Evolutionary conservation across 768 basidiomycete species (phyloP).

Genomic region (Thelephora ganbajun): DNA sequence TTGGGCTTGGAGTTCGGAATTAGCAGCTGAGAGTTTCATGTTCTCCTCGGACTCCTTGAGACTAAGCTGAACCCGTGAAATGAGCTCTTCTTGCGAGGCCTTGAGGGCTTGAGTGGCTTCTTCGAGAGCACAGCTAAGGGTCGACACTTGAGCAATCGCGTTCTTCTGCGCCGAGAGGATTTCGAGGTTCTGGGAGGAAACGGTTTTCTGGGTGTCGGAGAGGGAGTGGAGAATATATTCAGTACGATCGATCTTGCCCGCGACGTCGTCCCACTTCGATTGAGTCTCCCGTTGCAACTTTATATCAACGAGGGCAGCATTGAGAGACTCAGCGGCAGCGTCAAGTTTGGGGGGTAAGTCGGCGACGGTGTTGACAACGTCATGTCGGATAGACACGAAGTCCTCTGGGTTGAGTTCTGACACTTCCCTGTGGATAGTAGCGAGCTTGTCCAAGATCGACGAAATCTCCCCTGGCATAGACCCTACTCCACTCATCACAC

Average conservation of each 20-base stretch:
- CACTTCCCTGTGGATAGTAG: constrained; percentile 8
- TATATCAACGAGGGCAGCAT: constrained; percentile 15
- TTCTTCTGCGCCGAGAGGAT: constrained; percentile 36
- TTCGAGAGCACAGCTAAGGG: constrained; percentile 46
- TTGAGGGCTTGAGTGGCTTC: constrained; percentile 41
- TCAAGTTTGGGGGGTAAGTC: constrained; percentile 33
- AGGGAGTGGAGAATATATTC: constrained; percentile 37
- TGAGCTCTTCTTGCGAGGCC: constrained; percentile 46
- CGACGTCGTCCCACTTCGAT: constrained; percentile 8
- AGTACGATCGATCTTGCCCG: constrained; percentile 24
- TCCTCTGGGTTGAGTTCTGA: neutral
- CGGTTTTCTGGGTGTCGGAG: constrained; percentile 32
- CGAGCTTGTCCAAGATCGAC: constrained; percentile 25
- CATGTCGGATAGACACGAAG: constrained; percentile 6
- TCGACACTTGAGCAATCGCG: constrained; percentile 36
- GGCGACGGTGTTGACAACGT: constrained; percentile 23
- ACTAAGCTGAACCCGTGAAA: constrained; percentile 34
- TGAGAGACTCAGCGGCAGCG: constrained; percentile 30
- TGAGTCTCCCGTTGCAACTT: constrained; percentile 7
- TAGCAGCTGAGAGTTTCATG: constrained; percentile 34
- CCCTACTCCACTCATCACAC: constrained; percentile 30
- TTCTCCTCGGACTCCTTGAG: constrained; percentile 61
- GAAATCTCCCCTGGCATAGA: constrained; percentile 25
- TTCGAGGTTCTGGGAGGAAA: constrained; percentile 33
- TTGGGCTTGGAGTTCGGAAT: constrained; percentile 59